Evolutionary conservation across 176 grass and related monocot genomes (phyloP).

Genomic region (Raddia distichophylla): DNA sequence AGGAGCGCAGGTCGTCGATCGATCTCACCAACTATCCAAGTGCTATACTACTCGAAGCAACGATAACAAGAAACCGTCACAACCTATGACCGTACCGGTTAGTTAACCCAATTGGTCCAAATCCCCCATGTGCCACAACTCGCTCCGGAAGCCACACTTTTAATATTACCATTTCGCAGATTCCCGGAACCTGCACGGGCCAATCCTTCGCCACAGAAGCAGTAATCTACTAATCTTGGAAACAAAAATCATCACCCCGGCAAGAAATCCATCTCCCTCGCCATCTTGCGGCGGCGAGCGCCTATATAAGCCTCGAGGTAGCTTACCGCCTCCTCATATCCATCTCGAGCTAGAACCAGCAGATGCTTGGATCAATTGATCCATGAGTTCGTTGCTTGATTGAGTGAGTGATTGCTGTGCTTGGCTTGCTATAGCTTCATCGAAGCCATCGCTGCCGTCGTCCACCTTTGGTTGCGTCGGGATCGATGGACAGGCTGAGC

Average conservation of each 20-base stretch:
- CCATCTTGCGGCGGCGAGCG: constrained; percentile 23
- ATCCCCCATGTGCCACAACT: constrained; percentile 16
- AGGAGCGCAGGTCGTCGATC: not conserved
- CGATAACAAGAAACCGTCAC: constrained; percentile 33
- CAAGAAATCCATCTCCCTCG: not conserved
- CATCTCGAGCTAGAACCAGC: not conserved
- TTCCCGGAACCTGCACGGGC: constrained; percentile 46
- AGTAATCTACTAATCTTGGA: constrained; percentile 5
- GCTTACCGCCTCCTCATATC: not conserved
- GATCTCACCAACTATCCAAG: constrained; percentile 29
- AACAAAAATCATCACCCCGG: constrained; percentile 28
- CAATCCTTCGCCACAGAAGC: constrained; percentile 1
- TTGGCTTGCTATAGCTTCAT: not conserved
- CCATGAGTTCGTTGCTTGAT: constrained; percentile 24
- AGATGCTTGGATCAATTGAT: not conserved
- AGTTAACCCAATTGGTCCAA: not conserved
- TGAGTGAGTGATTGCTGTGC: not conserved
- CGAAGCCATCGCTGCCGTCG: not conserved
- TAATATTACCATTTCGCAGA: constrained; percentile 19
- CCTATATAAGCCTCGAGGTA: constrained; percentile 46
- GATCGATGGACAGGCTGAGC: constrained; percentile 52
- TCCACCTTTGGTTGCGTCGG: not conserved
- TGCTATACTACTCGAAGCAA: not conserved
- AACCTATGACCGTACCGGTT: constrained; percentile 33
- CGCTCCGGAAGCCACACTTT: not conserved